Evolutionary conservation across 371 early-diverging fungal genomes (phyloP).

Genomic region (Mortierella sp.): DNA sequence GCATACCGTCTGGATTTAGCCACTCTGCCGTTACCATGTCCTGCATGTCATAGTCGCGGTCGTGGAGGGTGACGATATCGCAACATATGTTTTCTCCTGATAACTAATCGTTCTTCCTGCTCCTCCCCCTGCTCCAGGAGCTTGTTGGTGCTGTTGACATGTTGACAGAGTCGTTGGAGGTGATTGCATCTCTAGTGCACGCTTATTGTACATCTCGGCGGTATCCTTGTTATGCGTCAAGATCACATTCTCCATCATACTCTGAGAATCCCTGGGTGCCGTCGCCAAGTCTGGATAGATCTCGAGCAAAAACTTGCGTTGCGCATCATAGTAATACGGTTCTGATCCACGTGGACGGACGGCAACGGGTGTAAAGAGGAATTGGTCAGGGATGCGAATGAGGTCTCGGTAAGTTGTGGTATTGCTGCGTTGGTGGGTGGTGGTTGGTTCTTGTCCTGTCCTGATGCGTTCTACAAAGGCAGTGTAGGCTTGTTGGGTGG

Average conservation of each 20-base stretch:
- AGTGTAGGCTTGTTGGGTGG: background rate
- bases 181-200: background rate
- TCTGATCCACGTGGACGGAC: background rate
- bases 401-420: background rate
- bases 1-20: background rate
- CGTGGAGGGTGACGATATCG: background rate
- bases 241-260: background rate
- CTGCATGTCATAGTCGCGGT: background rate
- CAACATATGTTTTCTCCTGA: too few relatives aligned
- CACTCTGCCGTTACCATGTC: background rate
- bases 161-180: background rate
- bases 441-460: background rate
- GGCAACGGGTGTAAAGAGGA: background rate
- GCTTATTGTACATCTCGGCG: background rate
- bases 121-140: background rate
- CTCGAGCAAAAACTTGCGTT: background rate
- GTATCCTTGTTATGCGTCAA: background rate
- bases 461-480: background rate
- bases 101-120: too few relatives aligned
- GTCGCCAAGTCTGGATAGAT: background rate
- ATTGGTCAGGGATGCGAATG: background rate
- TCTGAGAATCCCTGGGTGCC: background rate
- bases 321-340: background rate
- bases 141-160: too few relatives aligned
- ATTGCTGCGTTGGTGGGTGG: background rate